phyloP scores from a whole-genome alignment of 2,329 filamentous ascomycete species.

The Nectriaceae sp. region DNA sequence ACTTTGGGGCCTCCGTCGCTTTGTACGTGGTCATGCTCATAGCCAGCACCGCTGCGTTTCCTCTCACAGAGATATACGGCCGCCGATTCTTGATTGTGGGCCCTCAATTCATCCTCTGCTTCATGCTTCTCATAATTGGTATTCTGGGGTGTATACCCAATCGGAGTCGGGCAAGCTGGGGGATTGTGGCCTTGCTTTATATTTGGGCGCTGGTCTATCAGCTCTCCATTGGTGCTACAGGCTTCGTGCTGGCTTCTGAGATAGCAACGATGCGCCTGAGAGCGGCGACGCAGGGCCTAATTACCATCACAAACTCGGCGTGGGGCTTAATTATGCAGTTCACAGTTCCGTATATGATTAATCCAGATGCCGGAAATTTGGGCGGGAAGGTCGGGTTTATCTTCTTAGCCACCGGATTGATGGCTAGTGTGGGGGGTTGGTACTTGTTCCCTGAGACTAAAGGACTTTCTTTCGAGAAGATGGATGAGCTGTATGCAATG shows the following conservation, averaged over 20 bases:
- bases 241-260: conserved; percentile 3
- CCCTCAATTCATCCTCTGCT: conserved; percentile 28
- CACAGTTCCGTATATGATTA: conserved; percentile 9
- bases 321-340: conserved; percentile 1
- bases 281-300: conserved; percentile 4
- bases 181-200: too few species aligned
- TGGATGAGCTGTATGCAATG: too few species aligned
- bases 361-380: conserved; percentile 4
- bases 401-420: background rate
- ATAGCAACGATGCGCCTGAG: background rate
- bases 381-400: conserved; percentile 6
- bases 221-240: background rate
- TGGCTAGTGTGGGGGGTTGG: conserved; percentile 1
- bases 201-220: too few species aligned
- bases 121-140: conserved; percentile 31
- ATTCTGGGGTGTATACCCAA: conserved; percentile 33
- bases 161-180: too few species aligned
- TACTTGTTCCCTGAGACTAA: conserved; percentile 17
- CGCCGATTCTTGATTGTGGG: conserved; percentile 32
- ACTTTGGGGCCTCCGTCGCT: conserved; percentile 33
- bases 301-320: background rate
- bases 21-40: conserved; percentile 40
- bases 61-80: conserved; percentile 33
- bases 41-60: conserved; percentile 33
- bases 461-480: conserved; percentile 8